These are phyloP conservation scores for Phytophthora megakarya DNA, from an alignment of 352 stramenopile species.

Conservation along the genomic window DNA sequence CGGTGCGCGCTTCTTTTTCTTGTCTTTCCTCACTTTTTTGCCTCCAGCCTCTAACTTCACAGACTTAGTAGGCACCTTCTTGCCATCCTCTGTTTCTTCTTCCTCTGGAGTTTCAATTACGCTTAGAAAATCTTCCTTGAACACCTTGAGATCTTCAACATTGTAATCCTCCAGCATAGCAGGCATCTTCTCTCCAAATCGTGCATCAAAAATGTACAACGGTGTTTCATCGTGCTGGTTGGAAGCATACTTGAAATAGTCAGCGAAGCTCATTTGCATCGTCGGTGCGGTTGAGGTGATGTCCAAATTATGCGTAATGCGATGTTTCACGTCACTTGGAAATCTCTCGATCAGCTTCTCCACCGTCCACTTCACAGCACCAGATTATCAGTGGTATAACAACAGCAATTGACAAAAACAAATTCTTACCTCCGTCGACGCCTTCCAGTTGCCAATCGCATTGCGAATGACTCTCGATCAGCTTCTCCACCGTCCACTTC, in stretches of 20 bases:
- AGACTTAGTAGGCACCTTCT: slow-evolving; percentile 13
- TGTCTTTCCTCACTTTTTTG: slow-evolving; percentile 46
- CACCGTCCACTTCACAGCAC: slow-evolving; percentile 64
- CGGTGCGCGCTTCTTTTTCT: slow-evolving; percentile 39
- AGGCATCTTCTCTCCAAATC: slow-evolving; percentile 86
- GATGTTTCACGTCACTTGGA: slow-evolving; percentile 48
- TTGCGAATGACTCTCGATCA: slow-evolving; percentile 50
- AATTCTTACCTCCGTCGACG: too few species aligned
- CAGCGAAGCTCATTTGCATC: slow-evolving; percentile 77
- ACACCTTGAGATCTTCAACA: slow-evolving; percentile 65
- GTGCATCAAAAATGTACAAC: slow-evolving; percentile 87
- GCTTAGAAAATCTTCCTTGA: slow-evolving; percentile 77
- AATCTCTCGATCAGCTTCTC: slow-evolving; percentile 64
- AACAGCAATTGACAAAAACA: background rate
- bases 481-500: slow-evolving; percentile 76
- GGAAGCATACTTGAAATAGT: slow-evolving; percentile 70
- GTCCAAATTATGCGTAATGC: slow-evolving; percentile 86
- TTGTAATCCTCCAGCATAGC: slow-evolving; percentile 70
- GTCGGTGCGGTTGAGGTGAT: slow-evolving; percentile 54
- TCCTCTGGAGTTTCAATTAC: slow-evolving; percentile 33
- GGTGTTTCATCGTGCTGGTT: slow-evolving; percentile 84
- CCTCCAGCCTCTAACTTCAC: slow-evolving; percentile 42
- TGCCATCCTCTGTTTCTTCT: slow-evolving; percentile 26
- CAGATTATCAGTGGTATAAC: slow-evolving; percentile 6
- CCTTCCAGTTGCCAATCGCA: too few species aligned